Evolutionary conservation across 139 green algal genomes (phyloP), one percentile per base, ranked within the genome.

Genomic region (Nannochloris sp.): DNA sequence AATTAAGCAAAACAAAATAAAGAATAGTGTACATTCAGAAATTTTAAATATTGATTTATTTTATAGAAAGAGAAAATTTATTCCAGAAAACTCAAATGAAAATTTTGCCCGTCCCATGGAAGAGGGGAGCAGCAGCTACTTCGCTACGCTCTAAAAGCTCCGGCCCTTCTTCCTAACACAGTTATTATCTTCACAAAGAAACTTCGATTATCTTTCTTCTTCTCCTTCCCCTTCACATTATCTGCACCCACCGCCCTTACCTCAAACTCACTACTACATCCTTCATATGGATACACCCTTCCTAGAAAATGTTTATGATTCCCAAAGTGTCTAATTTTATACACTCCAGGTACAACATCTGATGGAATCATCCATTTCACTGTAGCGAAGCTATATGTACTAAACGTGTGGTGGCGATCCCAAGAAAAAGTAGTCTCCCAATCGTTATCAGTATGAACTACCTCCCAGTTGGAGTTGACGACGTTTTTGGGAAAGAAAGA

Each of bases 281-380:
- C 83, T 36, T 64, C 44, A 64, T 85, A 89, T 24, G 74, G 30
- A 13, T 57, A 25, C 2, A 65, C 60, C 25, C 37, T 34, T 12
- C 81, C 77, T 5, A 72, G 57, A n/a, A 91, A 55, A 44, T 65
- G 68, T 66, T 88, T 93, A 33, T 77, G 65, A 45, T 93, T 80
- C 1, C 87, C 87, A 47, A 72, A 83, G 58, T 94, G 77, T 15
- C 74, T 63, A 10, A 94, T 54, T 14, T 83, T 69, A 66, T 94
- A 94, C 3, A 31, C 67, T n/a, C 85, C 87, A 10, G 63, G 15
- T 13, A 34, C 24, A 1, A 61, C 61, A 36, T 44, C 68, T 14
- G 47, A 25, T 0, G 85, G 82, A 8, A 94, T 75, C 23, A 70
- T 47, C 87, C 87, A 94, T 5, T 25, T 72, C 30, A 94, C 54